A percentile compares a stretch with the other conserved stretches of the same genome.
Conservation (phyloP, 768 basidiomycete genomes). For the Holtermannia corniformis region DNA sequence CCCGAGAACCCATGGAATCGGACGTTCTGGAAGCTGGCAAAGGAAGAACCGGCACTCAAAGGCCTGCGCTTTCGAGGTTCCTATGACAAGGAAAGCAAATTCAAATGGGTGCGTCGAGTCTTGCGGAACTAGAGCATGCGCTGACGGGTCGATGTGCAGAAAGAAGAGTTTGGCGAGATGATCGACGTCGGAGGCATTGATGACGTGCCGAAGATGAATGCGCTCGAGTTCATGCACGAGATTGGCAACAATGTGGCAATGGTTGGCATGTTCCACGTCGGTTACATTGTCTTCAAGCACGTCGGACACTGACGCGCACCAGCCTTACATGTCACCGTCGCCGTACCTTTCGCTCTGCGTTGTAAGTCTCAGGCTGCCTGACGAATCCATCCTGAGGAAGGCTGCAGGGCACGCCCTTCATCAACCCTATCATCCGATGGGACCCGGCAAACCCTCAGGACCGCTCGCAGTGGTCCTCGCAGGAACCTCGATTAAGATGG, state of each 20-base stretch:
- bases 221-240: conserved; percentile 2
- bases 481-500: conserved; percentile 2
- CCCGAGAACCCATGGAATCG: conserved; percentile 6
- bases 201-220: conserved; percentile 4
- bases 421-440: conserved; percentile 9
- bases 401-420: conserved; percentile 8
- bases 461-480: conserved; percentile 4
- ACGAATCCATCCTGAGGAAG: background rate
- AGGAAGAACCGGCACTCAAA: background rate
- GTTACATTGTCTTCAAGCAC: background rate
- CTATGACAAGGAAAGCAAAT: conserved; percentile 3
- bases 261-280: conserved; percentile 8
- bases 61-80: conserved; percentile 5
- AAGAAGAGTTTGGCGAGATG: background rate
- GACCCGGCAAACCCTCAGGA: conserved; percentile 4
- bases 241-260: conserved; percentile 1
- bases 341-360: conserved; percentile 7
- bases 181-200: conserved; percentile 1
- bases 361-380: background rate
- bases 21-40: conserved; percentile 5
- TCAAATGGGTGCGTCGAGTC: background rate
- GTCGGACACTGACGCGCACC: background rate
- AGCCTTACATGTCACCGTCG: conserved; percentile 8
- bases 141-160: background rate
- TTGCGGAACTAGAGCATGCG: background rate